Evolutionary conservation across 495 filamentous ascomycete species (phyloP), one percentile per base, ranked within the genome.

Genomic region (Podospora tetraspora): DNA sequence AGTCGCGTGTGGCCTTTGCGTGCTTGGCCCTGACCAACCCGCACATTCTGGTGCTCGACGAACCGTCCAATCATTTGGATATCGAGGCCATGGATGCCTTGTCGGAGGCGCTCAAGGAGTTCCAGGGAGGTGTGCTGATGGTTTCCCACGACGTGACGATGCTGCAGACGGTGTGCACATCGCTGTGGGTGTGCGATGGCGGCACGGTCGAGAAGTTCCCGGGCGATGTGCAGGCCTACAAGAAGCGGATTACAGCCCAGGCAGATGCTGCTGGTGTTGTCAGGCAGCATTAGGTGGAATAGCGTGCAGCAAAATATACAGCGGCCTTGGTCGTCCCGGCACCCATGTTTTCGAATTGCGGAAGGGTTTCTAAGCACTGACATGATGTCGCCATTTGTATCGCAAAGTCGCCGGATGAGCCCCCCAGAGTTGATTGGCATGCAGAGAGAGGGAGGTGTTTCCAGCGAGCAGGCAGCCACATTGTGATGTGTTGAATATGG

Each of bases 71-170:
- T 81, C 95, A 99, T 73, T 81, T 99, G 74, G 95, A 99, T 87
- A 97, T 99, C 73, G 95, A 99, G 77, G 95, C 96, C 67, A 99
- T 99, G 95, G 95, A 99, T 81, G 95, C 96, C 12, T 79, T 99
- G 19, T 87, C 90, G 1, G 86, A 89, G 56, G 95, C 96, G 25
- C 84, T 99, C 61, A 84, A 87, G 71, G 86, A 88, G 68, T 99
- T 98, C 79, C 85, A 96, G 79, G 95, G 95, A 58, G 95, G 95
- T 71, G 94, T 98, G 70, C 83, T 99, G 64, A 98, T 99, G 94
- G 95, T 99, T 57, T 95, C 91, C 67, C 95, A 99, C 88, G 95
- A 99, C 77, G 96, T 99, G 43, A 98, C 96, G 0, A 98, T 98
- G 94, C 78, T 80, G 75, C 93, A 95, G 82, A 97, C 90, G 68